Base-by-base conservation (phyloP, 1,284 basidiomycete species). In the Apiotrichum sp. region DNA sequence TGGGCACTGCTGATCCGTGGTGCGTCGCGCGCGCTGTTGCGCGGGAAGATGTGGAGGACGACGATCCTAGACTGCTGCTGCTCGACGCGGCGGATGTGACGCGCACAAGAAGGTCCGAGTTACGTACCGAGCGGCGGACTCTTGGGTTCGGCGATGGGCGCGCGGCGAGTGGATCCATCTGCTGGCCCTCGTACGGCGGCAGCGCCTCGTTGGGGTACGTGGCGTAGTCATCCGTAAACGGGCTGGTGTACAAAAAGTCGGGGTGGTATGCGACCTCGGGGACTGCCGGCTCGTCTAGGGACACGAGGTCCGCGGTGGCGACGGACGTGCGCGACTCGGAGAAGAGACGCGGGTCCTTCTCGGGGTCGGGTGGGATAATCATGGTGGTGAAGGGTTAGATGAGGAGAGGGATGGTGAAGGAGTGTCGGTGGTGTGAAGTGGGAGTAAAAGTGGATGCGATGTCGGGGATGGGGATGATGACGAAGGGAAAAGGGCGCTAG, bases 291-390 rank as follows among this genome's bases (percentile, higher is more conserved):
- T 53, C 62, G 41, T 57, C 53, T 42, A 56, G 39, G 4, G 40
- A 42, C 41, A 52, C 41, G 41, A 52, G 47, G 41, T 54, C 52
- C 4, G 44, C 49, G 22, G 52, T 51, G 11, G 49, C 47, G 7
- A 57, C 40, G 39, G 53, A 48, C 41, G 50, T 43, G 3, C 41
- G 34, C 42, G 55, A 55, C n/a, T 57, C 51, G 22, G 65, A 56
- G 58, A 72, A 73, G 42, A 71, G 53, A 50, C 67, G 61, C 13
- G 73, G 70, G 52, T 73, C 73, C 61, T 77, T 77, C 57, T 77
- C 75, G 2, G 71, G 62, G 64, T 77, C 75, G 44, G 73, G 73
- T 3, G 75, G 75, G 57, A 77, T 72, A 60, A 77, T 77, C 75
- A 77, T 77, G 53, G 46, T 52, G 52, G 9, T 29, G 29, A 29